A percentile compares a stretch with the other conserved stretches of the same genome.
Conservation (phyloP, 2,329 filamentous ascomycete genomes). For the Fusarium sp. region DNA sequence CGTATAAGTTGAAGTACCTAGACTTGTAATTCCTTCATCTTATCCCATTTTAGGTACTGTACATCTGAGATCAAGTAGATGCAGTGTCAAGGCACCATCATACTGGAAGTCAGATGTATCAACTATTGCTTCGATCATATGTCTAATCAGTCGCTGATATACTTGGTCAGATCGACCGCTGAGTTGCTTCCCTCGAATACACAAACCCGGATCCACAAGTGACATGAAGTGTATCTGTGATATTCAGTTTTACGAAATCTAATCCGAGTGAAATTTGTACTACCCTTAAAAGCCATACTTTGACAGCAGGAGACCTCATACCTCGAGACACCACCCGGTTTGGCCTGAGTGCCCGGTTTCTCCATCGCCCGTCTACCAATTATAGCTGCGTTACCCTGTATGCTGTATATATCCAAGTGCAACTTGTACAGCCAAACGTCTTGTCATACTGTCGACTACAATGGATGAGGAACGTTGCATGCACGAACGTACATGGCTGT, state of each 20-base stretch:
- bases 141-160: neutral
- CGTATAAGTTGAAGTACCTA: neutral
- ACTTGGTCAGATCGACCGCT: neutral
- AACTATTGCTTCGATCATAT: neutral
- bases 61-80: neutral
- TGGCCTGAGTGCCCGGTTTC: neutral
- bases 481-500: neutral
- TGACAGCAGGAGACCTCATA: neutral
- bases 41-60: neutral
- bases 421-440: neutral
- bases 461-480: neutral
- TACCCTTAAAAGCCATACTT: neutral
- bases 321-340: neutral
- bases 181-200: neutral
- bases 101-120: neutral
- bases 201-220: accelerated
- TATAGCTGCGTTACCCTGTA: neutral
- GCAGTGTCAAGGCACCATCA: neutral
- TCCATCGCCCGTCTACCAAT: neutral
- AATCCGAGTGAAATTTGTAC: neutral
- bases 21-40: neutral
- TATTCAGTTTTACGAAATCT: neutral
- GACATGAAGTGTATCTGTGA: too few species aligned
- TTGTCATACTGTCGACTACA: neutral
- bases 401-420: neutral